These are phyloP conservation scores for Cetraspora pellucida DNA, from an alignment of 192 early-diverging fungal genomes.

Conservation along the genomic window DNA sequence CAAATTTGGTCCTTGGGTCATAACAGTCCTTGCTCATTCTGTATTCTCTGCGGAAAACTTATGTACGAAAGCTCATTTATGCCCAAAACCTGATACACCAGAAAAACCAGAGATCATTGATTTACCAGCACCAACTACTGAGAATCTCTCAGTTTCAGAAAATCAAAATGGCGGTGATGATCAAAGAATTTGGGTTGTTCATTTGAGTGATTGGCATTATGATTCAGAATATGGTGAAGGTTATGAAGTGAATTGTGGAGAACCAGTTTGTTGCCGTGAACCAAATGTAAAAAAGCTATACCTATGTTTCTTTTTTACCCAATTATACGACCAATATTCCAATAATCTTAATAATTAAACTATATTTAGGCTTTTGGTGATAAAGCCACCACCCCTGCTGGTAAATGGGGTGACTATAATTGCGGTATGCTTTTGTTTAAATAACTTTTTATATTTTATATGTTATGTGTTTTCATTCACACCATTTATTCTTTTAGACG, in stretches of 20 bases:
- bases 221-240: slow-evolving; percentile 32
- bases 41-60: slow-evolving; percentile 14
- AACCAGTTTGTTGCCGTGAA: slow-evolving; percentile 32
- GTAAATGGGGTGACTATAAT: slow-evolving; percentile 32
- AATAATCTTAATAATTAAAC: no score
- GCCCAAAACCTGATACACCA: background rate
- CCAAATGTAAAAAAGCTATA: background rate
- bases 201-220: slow-evolving; percentile 33
- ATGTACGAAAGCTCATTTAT: slow-evolving; percentile 15
- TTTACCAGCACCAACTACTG: background rate
- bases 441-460: background rate
- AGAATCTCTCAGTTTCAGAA: background rate
- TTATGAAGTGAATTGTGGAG: slow-evolving; percentile 30
- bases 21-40: slow-evolving; percentile 14
- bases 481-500: background rate
- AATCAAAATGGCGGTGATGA: background rate
- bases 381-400: slow-evolving; percentile 15
- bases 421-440: background rate
- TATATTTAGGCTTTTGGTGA: background rate
- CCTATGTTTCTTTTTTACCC: no score
- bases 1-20: slow-evolving; percentile 21
- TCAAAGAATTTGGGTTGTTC: slow-evolving; percentile 20
- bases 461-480: background rate
- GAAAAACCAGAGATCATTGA: background rate
- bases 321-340: no score